Evolutionary conservation across 2,329 filamentous ascomycete species (phyloP).

Genomic region (Cytospora paraplurivora): DNA sequence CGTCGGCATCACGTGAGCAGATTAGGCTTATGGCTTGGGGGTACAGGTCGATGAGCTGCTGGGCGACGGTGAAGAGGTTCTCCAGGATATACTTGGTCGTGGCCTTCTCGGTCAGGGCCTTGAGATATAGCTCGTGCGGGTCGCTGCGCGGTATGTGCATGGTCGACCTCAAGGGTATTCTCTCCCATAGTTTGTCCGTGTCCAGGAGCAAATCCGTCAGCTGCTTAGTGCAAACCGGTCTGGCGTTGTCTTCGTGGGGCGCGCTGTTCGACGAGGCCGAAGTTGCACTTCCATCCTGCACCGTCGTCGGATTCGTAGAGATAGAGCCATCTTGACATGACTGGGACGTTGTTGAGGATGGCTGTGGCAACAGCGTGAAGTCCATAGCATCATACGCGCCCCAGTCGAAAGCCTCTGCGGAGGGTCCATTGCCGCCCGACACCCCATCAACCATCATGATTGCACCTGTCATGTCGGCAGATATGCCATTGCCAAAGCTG

Average conservation of each 20-base stretch:
- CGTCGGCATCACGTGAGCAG: slow-evolving; percentile 22
- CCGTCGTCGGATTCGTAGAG: neutral
- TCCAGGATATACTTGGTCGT: slow-evolving; percentile 38
- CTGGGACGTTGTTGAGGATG: neutral
- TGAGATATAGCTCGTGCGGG: slow-evolving; percentile 32
- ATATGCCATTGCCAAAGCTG: slow-evolving; percentile 27
- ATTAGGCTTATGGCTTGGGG: slow-evolving; percentile 35
- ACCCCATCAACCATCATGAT: slow-evolving; percentile 1
- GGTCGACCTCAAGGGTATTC: slow-evolving; percentile 29
- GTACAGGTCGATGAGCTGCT: slow-evolving; percentile 42
- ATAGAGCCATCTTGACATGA: neutral
- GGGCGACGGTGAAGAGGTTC: slow-evolving; percentile 38
- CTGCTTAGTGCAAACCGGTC: slow-evolving; percentile 29
- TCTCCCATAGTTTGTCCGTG: slow-evolving; percentile 34
- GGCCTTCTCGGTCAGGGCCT: slow-evolving; percentile 33
- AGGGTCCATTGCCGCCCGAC: neutral
- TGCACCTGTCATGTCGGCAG: neutral
- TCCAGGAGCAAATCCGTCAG: slow-evolving; percentile 34
- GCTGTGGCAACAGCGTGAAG: slow-evolving; percentile 10
- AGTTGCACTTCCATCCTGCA: neutral
- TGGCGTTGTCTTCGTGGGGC: slow-evolving; percentile 18
- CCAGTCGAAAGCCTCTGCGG: slow-evolving; percentile 12
- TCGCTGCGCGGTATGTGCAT: slow-evolving; percentile 35
- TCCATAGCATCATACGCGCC: slow-evolving; percentile 6
- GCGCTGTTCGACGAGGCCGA: neutral